phyloP scores from a whole-genome alignment of 106 monocot genomes.

The Phalaenopsis equestris region DNA sequence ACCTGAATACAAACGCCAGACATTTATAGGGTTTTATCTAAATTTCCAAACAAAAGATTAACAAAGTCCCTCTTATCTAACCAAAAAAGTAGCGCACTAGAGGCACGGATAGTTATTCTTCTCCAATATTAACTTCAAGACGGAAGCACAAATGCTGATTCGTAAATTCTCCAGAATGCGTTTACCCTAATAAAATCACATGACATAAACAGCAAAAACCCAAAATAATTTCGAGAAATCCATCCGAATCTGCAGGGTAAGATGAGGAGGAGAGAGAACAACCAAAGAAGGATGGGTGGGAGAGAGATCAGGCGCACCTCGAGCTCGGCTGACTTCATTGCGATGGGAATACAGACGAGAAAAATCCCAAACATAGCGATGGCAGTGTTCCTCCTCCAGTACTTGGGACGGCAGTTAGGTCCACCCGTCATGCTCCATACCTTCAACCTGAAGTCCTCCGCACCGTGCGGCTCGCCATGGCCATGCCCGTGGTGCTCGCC shows the following conservation, averaged over 20 bases:
- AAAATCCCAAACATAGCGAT: conserved; percentile 76
- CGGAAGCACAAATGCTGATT: too few relatives aligned
- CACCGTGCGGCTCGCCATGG: conserved; percentile 13
- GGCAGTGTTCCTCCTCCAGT: conserved; percentile 94
- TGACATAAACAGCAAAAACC: not conserved
- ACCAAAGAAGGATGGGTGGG: not conserved
- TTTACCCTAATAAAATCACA: not conserved
- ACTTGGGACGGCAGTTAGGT: conserved; percentile 77
- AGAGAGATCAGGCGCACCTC: conserved; percentile 40
- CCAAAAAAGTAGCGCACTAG: too few relatives aligned
- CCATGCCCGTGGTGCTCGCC: conserved; percentile 14
- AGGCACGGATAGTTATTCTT: too few relatives aligned
- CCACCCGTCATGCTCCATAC: conserved; percentile 97
- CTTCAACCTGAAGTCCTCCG: conserved; percentile 54
- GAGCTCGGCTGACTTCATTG: conserved; percentile 87
- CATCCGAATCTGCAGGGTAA: not conserved
- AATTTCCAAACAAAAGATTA: too few relatives aligned
- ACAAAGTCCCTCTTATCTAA: too few relatives aligned
- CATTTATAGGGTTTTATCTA: too few relatives aligned
- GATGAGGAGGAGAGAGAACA: not conserved
- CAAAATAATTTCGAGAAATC: not conserved
- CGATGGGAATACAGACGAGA: conserved; percentile 94
- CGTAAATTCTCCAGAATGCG: too few relatives aligned
- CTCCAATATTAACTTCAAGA: too few relatives aligned
- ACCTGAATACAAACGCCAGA: too few relatives aligned